Evolutionary conservation across 2,329 filamentous ascomycete species (phyloP), one percentile per base, ranked within the genome.

Genomic region (Leptographium galeiforme): DNA sequence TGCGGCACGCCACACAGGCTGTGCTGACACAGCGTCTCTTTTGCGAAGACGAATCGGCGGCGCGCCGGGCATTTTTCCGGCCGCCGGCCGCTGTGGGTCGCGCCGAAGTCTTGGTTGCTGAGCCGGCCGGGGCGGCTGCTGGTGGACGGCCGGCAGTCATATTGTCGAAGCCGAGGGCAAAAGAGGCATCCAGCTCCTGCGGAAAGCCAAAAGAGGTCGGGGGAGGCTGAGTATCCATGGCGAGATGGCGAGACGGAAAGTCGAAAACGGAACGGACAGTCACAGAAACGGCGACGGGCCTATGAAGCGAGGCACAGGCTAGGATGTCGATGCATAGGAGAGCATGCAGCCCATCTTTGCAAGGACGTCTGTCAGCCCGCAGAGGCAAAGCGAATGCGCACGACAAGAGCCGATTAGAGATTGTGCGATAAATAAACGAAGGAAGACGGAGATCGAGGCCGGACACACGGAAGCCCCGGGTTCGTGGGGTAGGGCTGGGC

Each of bases 11-110:
- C 62, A 90, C 81, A 64, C 87, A 91, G 11, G 87, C 87, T n/a
- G 85, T 90, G 68, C 85, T 89, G 55, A 91, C 85, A 66, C 87
- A 90, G 60, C 85, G 77, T 58, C 87, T 76, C 67, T 90, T 90
- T 60, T 78, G 74, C 54, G 69, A 67, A 38, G 71, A 63, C 4
- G 68, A 57, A 53, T 79, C 74, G 54, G 67, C 68, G 40, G 70
- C 69, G 56, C 75, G 72, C 59, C 76, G 70, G 18, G 74, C 61
- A 62, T 76, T 77, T 67, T 78, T 79, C 66, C 70, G 74, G 47
- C 63, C 38, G 13, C 33, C 4, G 1, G 53, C 14, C n/a, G 32
- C 49, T 8, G 46, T 4, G 4, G 41, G 11, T 3, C 8, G 18
- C 33, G 39, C 19, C 34, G 41, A n/a, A 13, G n/a, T 40, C n/a